These are phyloP conservation scores for Polymyxa betae DNA, from an alignment of 208 protist genomes.

Conservation along the genomic window DNA sequence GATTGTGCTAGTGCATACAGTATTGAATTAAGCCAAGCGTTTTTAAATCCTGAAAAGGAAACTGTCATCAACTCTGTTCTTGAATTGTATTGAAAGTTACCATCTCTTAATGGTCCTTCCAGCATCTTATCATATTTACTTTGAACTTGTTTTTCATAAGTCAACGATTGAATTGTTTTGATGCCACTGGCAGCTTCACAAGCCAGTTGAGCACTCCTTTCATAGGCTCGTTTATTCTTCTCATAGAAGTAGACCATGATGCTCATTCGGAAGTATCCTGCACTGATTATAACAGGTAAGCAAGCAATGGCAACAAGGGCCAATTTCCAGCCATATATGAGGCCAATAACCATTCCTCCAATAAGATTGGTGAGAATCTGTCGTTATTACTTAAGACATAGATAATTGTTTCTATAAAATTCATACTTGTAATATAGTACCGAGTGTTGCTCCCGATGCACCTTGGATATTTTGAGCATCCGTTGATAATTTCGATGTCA, in stretches of 20 bases:
- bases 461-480: conserved; percentile 39
- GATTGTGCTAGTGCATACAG: not conserved
- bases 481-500: conserved; percentile 28
- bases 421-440: not conserved
- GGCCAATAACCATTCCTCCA: not conserved
- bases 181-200: not conserved
- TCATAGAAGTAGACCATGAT: not conserved
- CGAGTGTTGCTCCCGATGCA: not conserved
- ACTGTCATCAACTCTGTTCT: no score
- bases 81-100: no score
- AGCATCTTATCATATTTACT: not conserved
- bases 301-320: not conserved
- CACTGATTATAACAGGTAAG: not conserved
- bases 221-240: not conserved
- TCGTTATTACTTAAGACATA: no score
- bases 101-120: not conserved
- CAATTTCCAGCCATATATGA: conserved; percentile 1
- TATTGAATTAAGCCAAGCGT: not conserved
- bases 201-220: not conserved
- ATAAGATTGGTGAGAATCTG: not conserved
- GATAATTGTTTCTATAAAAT: no score
- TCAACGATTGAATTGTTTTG: not conserved
- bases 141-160: not conserved
- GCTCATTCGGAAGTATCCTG: not conserved
- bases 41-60: no score